A percentile compares a stretch with the other conserved stretches of the same genome.
Evolutionary conservation across 768 basidiomycete species (phyloP).

Genomic region (Lentinula lateritia): DNA sequence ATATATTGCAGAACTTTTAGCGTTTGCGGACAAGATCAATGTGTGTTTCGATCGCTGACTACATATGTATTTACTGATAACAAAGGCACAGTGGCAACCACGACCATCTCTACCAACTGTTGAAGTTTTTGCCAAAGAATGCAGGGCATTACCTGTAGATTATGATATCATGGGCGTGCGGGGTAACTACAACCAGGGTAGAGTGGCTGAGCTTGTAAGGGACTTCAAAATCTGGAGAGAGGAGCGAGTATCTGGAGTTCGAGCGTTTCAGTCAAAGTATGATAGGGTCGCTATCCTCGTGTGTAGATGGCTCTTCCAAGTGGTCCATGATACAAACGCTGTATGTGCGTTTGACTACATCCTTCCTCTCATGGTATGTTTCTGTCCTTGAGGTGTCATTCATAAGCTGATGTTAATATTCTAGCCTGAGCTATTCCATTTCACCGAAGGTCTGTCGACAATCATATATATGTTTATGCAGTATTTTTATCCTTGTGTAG

Average conservation of each 20-base stretch:
- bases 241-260: conserved; percentile 65
- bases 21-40: conserved; percentile 68
- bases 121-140: conserved; percentile 65
- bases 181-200: conserved; percentile 52
- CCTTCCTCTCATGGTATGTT: conserved; percentile 68
- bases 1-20: conserved; percentile 70
- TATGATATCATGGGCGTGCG: conserved; percentile 75
- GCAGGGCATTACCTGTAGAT: conserved; percentile 45
- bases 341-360: conserved; percentile 76
- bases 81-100: conserved; percentile 49
- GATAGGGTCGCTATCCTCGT: conserved; percentile 69
- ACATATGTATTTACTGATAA: background rate
- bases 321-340: conserved; percentile 73
- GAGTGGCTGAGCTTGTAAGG: conserved; percentile 56
- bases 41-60: conserved; percentile 26
- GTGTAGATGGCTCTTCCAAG: conserved; percentile 75
- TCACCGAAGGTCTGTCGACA: conserved; percentile 53
- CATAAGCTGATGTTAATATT: conserved; percentile 7
- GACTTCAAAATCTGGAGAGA: conserved; percentile 66
- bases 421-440: conserved; percentile 70
- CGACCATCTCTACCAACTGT: conserved; percentile 54
- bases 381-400: background rate
- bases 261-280: conserved; percentile 82
- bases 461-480: background rate
- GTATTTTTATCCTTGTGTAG: conserved; percentile 26